Evolutionary conservation across 2,329 filamentous ascomycete genomes (phyloP).

Genomic region (Sporothrix schenckii): DNA sequence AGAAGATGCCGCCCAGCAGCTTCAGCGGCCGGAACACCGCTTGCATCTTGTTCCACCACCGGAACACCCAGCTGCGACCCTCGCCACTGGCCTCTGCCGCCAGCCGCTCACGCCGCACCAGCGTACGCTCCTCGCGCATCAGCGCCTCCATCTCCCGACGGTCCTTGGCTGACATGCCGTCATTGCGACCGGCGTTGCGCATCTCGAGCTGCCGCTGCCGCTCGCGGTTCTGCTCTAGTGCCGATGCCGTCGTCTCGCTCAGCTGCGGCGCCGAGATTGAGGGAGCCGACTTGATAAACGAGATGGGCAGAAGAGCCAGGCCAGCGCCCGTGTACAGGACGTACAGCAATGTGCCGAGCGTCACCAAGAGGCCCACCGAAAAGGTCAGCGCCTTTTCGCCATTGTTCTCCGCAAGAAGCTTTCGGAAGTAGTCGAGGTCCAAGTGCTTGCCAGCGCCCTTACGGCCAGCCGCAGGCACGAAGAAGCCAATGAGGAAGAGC

Average conservation of each 20-base stretch:
- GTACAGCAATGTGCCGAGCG: constrained; percentile 83
- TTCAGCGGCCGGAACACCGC: constrained; percentile 86
- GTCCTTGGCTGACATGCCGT: constrained; percentile 79
- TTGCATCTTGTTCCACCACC: constrained; percentile 76
- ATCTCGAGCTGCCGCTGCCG: constrained; percentile 89
- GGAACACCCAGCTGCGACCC: constrained; percentile 72
- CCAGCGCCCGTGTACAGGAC: constrained; percentile 86
- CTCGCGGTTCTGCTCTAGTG: constrained; percentile 85
- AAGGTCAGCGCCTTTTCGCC: constrained; percentile 93
- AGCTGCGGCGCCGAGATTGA: constrained; percentile 80
- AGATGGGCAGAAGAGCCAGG: constrained; percentile 83
- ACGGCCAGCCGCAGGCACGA: constrained; percentile 77
- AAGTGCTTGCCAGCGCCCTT: constrained; percentile 62
- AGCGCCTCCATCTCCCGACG: constrained; percentile 85
- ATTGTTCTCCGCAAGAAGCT: constrained; percentile 79
- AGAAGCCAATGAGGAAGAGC: constrained; percentile 90
- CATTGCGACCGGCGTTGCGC: constrained; percentile 74
- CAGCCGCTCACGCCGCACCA: constrained; percentile 85
- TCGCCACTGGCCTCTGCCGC: constrained; percentile 81
- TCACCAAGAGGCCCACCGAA: constrained; percentile 82
- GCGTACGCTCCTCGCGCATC: constrained; percentile 85
- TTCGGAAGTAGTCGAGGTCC: constrained; percentile 91
- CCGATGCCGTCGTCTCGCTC: constrained; percentile 73
- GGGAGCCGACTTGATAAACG: constrained; percentile 89
- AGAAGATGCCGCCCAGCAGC: constrained; percentile 77